These are phyloP conservation scores for Adansonia rubrostipa DNA, from an alignment of 441 rosid species.

Conservation along the genomic window DNA sequence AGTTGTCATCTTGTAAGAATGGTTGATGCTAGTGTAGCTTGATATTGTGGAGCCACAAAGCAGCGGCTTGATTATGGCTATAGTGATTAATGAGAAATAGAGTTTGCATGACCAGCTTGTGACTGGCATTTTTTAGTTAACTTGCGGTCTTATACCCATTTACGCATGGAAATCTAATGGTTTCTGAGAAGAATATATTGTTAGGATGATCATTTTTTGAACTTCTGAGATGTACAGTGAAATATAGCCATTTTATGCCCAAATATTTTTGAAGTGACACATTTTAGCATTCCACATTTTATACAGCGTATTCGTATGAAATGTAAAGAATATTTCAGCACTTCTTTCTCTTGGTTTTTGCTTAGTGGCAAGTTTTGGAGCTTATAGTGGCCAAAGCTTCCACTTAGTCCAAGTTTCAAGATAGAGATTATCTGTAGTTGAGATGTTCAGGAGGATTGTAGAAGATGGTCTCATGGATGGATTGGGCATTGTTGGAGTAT, in stretches of 20 bases:
- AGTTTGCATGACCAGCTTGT: background rate
- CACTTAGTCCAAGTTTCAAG: background rate
- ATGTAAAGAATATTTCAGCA: background rate
- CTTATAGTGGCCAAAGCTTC: background rate
- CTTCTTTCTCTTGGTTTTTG: slow-evolving; percentile 10
- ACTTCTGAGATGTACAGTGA: background rate
- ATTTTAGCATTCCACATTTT: background rate
- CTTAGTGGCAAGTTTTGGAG: background rate
- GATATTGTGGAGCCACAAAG: background rate
- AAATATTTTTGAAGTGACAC: too few relatives aligned
- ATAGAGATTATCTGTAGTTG: background rate
- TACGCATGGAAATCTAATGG: background rate
- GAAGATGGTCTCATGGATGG: background rate
- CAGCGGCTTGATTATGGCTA: background rate
- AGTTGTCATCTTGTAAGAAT: background rate
- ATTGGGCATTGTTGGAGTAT: background rate
- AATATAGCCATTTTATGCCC: too few relatives aligned
- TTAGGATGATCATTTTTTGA: background rate
- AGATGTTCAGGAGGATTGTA: background rate
- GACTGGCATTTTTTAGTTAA: background rate
- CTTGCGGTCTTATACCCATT: background rate
- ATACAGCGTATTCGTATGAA: too few relatives aligned
- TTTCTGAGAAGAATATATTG: background rate
- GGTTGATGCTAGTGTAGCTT: background rate
- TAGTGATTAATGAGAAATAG: background rate